Evolutionary conservation across 2,329 filamentous ascomycete species (phyloP), one percentile per base, ranked within the genome.

Genomic region (Cordyceps fumosorosea): DNA sequence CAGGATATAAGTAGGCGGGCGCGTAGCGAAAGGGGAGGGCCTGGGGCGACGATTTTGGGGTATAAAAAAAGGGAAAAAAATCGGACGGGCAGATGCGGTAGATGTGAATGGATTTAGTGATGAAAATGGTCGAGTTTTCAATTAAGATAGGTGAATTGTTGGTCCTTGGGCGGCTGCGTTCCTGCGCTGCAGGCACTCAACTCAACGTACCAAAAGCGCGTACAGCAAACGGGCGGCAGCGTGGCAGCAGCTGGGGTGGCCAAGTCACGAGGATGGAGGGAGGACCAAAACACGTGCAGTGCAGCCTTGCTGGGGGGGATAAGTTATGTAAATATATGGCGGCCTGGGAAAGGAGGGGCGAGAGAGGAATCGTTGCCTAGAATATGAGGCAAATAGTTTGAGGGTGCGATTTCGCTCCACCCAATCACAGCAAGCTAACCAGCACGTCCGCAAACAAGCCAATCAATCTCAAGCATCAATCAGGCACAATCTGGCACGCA

Each of bases 281-380:
- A 70, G 67, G 70, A 68, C 68, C 68, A 69, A 69, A 75, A 73
- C 74, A 76, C 74, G 74, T 76, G 74, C 73, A 74, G 71, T 8
- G 74, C 73, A 75, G 71, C 64, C 72, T 72, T 71, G 71, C 72
- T 72, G 70, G 71, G 70, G 70, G 34, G 32, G 7, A 34, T 6
- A 29, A 7, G 29, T 18, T 42, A 10, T 10, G 44, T 66, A 69
- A 68, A 73, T 74, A 73, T 73, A 73, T 73, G 73, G 65, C 12
- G 40, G 40, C 14, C 16, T 44, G 12, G 40, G 16, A n/a, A n/a
- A 44, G 16, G 40, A 63, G 64, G 57, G 44, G 44, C 14, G 8
- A n/a, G 14, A 7, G 42, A 60, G 16, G 8, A 3, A 2, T 12
- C 1, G 18, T 3, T 52, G 57, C 57, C 57, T 60, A 3, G n/a